Evolutionary conservation across 129 eudicot species (phyloP).

Genomic region (Tagetes patula): DNA sequence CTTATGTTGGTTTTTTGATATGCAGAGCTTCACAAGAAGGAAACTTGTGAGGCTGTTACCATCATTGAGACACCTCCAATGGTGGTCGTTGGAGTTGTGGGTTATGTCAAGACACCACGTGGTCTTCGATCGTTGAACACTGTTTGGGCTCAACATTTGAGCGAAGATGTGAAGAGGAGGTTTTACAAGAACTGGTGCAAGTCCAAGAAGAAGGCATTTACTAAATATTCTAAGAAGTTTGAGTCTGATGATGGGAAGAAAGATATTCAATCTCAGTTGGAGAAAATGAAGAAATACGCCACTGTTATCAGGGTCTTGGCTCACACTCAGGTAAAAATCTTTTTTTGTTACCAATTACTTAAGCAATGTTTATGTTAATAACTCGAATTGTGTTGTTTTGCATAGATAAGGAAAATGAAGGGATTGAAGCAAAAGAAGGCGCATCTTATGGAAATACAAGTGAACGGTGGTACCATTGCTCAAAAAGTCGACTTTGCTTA

Average conservation of each 20-base stretch:
- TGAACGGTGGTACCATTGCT: constrained; percentile 65
- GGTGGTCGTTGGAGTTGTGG: constrained; percentile 80
- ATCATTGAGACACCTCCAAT: constrained; percentile 74
- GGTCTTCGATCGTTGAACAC: constrained; percentile 64
- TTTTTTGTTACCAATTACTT: background rate
- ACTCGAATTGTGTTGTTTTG: background rate
- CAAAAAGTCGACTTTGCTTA: constrained; percentile 70
- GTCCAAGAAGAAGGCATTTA: constrained; percentile 77
- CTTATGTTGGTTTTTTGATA: background rate
- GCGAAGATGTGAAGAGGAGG: constrained; percentile 69
- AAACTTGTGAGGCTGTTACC: constrained; percentile 77
- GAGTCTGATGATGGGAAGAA: constrained; percentile 67
- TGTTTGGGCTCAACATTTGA: constrained; percentile 78
- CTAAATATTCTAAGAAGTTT: constrained; percentile 61
- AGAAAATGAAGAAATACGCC: constrained; percentile 68
- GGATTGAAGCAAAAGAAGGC: constrained; percentile 83
- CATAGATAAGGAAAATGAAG: constrained; percentile 67
- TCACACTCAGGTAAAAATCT: constrained; percentile 38
- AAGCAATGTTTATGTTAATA: background rate
- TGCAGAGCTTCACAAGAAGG: constrained; percentile 79
- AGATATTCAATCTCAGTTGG: constrained; percentile 60
- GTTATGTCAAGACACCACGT: constrained; percentile 62
- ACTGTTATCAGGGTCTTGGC: constrained; percentile 68
- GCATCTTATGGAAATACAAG: constrained; percentile 73
- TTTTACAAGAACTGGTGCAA: constrained; percentile 83